Evolutionary conservation across 805 yeast genomes (phyloP), one percentile per base, ranked within the genome.

Genomic region (Kregervanrija fluxuum): DNA sequence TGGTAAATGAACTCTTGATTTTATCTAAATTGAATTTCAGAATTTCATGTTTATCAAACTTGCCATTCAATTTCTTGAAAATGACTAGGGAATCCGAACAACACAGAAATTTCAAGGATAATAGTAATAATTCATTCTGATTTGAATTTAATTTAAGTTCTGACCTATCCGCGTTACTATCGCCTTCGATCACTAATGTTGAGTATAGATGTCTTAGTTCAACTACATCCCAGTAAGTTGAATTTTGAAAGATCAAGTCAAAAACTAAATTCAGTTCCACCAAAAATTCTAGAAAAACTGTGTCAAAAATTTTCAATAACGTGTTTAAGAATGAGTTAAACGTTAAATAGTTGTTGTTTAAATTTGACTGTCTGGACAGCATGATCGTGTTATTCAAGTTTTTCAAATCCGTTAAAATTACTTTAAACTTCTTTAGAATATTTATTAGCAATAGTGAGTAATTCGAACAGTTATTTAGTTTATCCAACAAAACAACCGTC

Each of bases 401-500:
- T 13, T 41, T 41, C 11, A 41, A 35, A 11, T 41, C 44, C 31
- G 30, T 30, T 14, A 41, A 36, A 8, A 35, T 30, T 9, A 35
- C 12, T 11, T 36, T 41, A 31, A 41, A 28, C 31, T 35, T 30
- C 5, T 35, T 12, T 31, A 40, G 37, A 9, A 47, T 31, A 22
- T 51, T 39, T 8, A 51, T 45, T 10, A 49, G 16, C 5, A 46
- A 10, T 10, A 51, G 30, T 4, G 48, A 44, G 10, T 33, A 32
- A 22, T 43, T 48, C 5, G 53, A 47, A 2, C 50, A 41, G 3
- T 40, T 33, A 10, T 44, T 41, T 1, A 51, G 39, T 28, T 49
- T 51, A 14, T 51, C 54, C 2, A 51, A 30, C 8, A 51, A 30
- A 1, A 47, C 40, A 5, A 51, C 14, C 10, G 48, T 45, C 32